phyloP scores from a whole-genome alignment of 2,329 filamentous ascomycete species.

The Pseudodiploospora longispora region DNA sequence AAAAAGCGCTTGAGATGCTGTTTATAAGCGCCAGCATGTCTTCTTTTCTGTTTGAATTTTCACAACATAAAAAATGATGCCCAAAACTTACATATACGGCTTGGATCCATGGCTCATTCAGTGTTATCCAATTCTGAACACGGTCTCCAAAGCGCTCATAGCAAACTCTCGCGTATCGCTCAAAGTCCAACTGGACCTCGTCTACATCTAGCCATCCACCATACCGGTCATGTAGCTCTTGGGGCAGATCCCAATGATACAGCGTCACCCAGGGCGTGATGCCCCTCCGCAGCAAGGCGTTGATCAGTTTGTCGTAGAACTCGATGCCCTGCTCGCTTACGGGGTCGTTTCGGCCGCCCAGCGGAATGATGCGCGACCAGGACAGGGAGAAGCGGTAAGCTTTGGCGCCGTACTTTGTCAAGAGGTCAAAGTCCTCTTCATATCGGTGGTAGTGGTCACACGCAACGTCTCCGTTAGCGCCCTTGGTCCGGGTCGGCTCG shows the following conservation, averaged over 20 bases:
- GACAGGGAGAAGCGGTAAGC: slow-evolving; percentile 59
- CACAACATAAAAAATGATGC: too few species aligned
- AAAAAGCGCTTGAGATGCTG: too few species aligned
- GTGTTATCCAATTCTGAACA: slow-evolving; percentile 30
- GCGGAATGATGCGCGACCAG: slow-evolving; percentile 58
- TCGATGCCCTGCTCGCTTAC: slow-evolving; percentile 53
- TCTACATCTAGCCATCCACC: slow-evolving; percentile 25
- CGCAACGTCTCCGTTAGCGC: slow-evolving; percentile 38
- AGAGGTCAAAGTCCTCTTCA: slow-evolving; percentile 48
- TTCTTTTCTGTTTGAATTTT: too few species aligned
- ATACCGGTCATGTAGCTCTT: slow-evolving; percentile 27
- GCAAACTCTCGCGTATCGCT: slow-evolving; percentile 27
- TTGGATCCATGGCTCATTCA: slow-evolving; percentile 32
- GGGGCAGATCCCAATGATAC: slow-evolving; percentile 53
- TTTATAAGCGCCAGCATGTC: too few species aligned
- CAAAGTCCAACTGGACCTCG: slow-evolving; percentile 26
- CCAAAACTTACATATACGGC: slow-evolving; percentile 22
- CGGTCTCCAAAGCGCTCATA: slow-evolving; percentile 33
- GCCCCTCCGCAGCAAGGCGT: slow-evolving; percentile 46
- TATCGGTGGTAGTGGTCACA: slow-evolving; percentile 34
- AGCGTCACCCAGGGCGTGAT: slow-evolving; percentile 56
- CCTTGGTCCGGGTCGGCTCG: slow-evolving; percentile 30
- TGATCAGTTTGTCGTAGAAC: slow-evolving; percentile 52
- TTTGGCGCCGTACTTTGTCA: slow-evolving; percentile 49
- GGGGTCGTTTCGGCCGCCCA: slow-evolving; percentile 54